Evolutionary conservation across 106 monocot genomes (phyloP), one percentile per base, ranked within the genome.

Genomic region (Triglochin maritima): DNA sequence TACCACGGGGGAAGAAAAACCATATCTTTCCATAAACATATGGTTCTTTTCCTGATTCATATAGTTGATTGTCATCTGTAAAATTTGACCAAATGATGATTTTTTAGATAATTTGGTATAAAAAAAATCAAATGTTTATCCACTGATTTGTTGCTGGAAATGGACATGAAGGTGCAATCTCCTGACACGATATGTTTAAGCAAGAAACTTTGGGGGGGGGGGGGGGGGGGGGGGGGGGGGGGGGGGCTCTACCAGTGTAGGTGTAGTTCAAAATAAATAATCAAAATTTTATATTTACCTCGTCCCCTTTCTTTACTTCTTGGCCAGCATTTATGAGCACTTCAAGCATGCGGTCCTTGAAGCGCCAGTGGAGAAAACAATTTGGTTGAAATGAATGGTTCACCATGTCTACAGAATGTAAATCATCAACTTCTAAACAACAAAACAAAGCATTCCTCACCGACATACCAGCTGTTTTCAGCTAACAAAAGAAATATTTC

Each of bases 261-360:
- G 29, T 29, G 29, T 29, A 29, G 29, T 29, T 29, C 29, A 29
- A 29, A 1, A 29, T 29, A 29, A 29, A 29, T 29, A 29, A 29
- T 29, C 1, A 29, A 29, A 29, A 29, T 52, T 6, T 11, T 11
- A 52, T 52, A 52, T 11, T 8, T 49, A 96, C 90, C 87, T 96
- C 90, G 56, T 96, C 95, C 49, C 95, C 95, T 73, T 88, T 86
- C 50, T 64, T 85, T 60, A 96, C 67, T 58, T 69, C 67, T 73
- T 83, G 87, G 42, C 95, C 95, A 78, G 95, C 90, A 80, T 96
- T 96, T 59, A 96, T 90, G 80, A 96, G 79, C n/a, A 96, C 90
- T 78, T 96, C 90, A 67, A 96, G 85, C 95, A 96, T 87, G 46
- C 95, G 83, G 59, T 96, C 95, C 78, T 79, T 96, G 62, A 81